These are phyloP conservation scores for Pseudofabraea citricarpa DNA, from an alignment of 2,329 filamentous ascomycete species.

Conservation along the genomic window DNA sequence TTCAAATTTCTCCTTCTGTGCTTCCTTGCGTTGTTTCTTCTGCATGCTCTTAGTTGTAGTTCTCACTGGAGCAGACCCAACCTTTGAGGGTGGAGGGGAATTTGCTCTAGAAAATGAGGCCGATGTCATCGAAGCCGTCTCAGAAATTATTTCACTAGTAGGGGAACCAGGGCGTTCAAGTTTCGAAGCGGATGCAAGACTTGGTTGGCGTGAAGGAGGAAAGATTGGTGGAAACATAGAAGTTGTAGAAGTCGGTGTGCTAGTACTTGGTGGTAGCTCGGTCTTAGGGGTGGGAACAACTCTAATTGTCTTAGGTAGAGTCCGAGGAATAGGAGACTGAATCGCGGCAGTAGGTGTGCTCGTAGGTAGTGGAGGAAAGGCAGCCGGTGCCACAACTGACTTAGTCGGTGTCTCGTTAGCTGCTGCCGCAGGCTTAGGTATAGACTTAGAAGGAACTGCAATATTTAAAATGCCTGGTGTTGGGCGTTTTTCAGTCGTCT, in stretches of 20 bases:
- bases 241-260: constrained; percentile 26
- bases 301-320: constrained; percentile 61
- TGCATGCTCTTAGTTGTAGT: constrained; percentile 73
- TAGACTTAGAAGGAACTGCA: constrained; percentile 39
- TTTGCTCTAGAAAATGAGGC: constrained; percentile 67
- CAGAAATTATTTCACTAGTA: constrained; percentile 69
- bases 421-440: constrained; percentile 7
- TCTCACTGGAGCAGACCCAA: constrained; percentile 65
- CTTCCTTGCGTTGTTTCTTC: constrained; percentile 70
- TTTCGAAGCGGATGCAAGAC: constrained; percentile 39
- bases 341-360: constrained; percentile 40
- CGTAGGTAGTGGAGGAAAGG: constrained; percentile 48
- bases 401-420: constrained; percentile 14
- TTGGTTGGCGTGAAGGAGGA: constrained; percentile 44
- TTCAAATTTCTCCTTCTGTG: constrained; percentile 57
- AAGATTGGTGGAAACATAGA: constrained; percentile 33
- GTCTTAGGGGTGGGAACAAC: constrained; percentile 62
- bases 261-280: constrained; percentile 42
- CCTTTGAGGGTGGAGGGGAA: constrained; percentile 62
- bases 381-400: constrained; percentile 24
- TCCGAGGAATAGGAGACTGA: constrained; percentile 46
- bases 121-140: constrained; percentile 70
- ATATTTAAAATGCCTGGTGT: constrained; percentile 41
- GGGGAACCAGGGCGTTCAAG: constrained; percentile 64
- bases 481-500: constrained; percentile 17